These are phyloP conservation scores for Acanthamoeba castellanii DNA, from an alignment of 208 protist species.

Conservation along the genomic window DNA sequence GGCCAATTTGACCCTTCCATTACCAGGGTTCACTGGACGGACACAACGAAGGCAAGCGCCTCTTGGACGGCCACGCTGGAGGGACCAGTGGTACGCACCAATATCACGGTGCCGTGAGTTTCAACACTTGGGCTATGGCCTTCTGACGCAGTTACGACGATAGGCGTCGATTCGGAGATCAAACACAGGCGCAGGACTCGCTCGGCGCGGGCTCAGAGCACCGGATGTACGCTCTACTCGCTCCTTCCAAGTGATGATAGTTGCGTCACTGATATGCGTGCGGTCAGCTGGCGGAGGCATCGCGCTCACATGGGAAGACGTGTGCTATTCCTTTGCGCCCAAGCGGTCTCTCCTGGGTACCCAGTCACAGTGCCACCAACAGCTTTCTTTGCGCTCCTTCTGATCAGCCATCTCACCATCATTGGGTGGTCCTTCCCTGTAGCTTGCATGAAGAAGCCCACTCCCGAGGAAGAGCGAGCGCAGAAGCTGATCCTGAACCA, in stretches of 20 bases:
- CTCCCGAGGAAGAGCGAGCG: background rate
- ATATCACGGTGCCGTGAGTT: background rate
- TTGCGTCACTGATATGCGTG: background rate
- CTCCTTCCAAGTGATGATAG: background rate
- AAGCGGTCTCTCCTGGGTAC: background rate
- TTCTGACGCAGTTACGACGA: too few species aligned
- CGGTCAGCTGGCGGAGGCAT: background rate
- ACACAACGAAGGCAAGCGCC: background rate
- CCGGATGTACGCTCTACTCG: background rate
- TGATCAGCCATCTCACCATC: background rate
- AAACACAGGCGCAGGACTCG: too few species aligned
- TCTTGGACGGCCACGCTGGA: background rate
- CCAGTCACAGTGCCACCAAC: background rate
- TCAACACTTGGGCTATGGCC: background rate
- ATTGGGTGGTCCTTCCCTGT: background rate
- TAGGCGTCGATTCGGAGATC: too few species aligned
- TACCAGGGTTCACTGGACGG: background rate
- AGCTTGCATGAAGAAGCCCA: conserved; percentile 1
- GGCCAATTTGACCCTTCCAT: background rate
- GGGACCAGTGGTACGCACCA: background rate
- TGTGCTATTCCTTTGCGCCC: conserved; percentile 19
- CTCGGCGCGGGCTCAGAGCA: too few species aligned
- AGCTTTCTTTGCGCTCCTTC: background rate
- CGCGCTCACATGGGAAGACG: conserved; percentile 37
- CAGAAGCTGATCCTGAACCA: conserved; percentile 6